phyloP scores from a whole-genome alignment of 2,329 filamentous ascomycete genomes.

The Byssoonygena ceratinophila region DNA sequence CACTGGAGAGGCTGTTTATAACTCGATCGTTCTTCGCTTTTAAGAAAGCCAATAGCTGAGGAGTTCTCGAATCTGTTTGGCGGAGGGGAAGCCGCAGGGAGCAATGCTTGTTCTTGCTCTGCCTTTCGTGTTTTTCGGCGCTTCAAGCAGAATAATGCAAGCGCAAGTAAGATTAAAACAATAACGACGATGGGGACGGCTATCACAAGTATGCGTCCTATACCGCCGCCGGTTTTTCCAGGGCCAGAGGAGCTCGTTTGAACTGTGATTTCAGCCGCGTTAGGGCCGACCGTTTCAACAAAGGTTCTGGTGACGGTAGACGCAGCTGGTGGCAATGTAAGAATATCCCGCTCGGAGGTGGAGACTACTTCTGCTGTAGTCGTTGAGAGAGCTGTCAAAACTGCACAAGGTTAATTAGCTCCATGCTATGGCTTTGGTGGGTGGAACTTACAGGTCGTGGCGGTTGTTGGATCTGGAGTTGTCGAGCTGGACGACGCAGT shows the following conservation, averaged over 20 bases:
- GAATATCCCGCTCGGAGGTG: not conserved
- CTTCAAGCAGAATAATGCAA: conserved; percentile 4
- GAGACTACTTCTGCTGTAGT: not conserved
- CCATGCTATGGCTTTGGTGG: too few relatives aligned
- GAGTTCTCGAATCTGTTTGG: not conserved
- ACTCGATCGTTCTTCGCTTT: not conserved
- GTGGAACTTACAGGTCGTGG: too few relatives aligned
- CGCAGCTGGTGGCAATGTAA: not conserved
- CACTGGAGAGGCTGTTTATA: not conserved
- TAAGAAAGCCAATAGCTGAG: not conserved
- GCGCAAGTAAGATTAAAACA: not conserved
- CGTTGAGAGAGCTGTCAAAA: not conserved
- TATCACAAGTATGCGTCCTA: not conserved
- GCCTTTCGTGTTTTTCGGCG: conserved; percentile 5
- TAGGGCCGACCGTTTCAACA: not conserved
- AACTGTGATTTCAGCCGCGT: not conserved
- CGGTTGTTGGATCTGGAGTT: too few relatives aligned
- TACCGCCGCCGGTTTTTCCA: not conserved
- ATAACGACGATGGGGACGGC: not conserved
- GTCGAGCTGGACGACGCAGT: not conserved
- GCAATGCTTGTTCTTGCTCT: not conserved
- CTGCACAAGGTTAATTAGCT: too few relatives aligned
- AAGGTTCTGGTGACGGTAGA: not conserved
- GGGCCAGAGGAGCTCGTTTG: not conserved
- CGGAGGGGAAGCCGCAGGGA: not conserved